Evolutionary conservation across 305 asterid species (phyloP), one percentile per base, ranked within the genome.

Genomic region (Rubia peregrina): DNA sequence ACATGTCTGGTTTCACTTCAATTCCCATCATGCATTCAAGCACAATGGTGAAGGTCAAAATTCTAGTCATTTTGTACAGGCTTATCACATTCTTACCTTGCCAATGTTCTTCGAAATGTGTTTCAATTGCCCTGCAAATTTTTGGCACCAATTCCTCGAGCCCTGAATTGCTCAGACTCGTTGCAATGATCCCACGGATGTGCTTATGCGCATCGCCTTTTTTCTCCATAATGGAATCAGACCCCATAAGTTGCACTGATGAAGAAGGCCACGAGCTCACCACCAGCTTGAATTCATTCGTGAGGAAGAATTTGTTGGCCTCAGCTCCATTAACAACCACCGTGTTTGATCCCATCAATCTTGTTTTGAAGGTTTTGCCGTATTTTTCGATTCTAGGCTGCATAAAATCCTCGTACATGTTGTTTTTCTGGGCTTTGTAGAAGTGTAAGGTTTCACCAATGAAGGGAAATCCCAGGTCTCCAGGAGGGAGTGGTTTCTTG

Each of bases 251-350:
- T 71, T 85, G 89, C n/a, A 92, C 96, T 0, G 91, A 84, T 0
- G 98, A 89, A 6, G 96, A 69, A 8, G 97, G 97, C 97, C 97
- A 91, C 7, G 97, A 89, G 76, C 97, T 91, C n/a, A 91, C 82
- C 1, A 91, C 96, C 48, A 91, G 70, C 79, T 87, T 91, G 83
- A 89, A 91, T 68, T 91, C 96, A 53, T 87, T 91, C 0, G 97
- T 85, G 70, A 91, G 69, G 79, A 90, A 83, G 82, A 92, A 90
- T 74, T 84, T 87, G 73, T 90, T 90, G 16, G 95, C 95, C 16
- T 88, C 90, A 0, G 86, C 89, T 42, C 96, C 97, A 42, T 83
- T 87, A 11, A 91, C 90, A 53, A 91, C 91, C 65, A 91, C 90
- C 0, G 97, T 91, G 5, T 88, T 89, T 49, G 80, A 70, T 26